These are phyloP conservation scores for Apiotrichum laibachii DNA, from an alignment of 1,284 basidiomycete genomes.

Conservation along the genomic window DNA sequence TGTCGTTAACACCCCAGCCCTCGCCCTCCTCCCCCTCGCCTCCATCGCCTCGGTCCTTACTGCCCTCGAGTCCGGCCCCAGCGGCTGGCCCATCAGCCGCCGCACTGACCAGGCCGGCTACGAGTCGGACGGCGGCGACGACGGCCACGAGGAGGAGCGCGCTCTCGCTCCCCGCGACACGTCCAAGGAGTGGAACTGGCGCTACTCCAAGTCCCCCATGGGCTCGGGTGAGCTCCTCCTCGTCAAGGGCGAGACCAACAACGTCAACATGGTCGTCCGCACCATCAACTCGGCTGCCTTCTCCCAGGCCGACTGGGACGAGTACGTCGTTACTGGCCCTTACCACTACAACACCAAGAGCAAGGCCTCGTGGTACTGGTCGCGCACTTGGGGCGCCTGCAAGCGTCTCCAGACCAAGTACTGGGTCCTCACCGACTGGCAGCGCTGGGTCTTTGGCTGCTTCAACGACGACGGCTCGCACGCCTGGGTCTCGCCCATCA, in stretches of 20 bases:
- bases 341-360: constrained; percentile 51
- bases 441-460: constrained; percentile 52
- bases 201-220: constrained; percentile 51
- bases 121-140: constrained; percentile 49
- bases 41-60: constrained; percentile 45
- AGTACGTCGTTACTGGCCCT: constrained; percentile 47
- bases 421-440: constrained; percentile 52
- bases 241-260: constrained; percentile 37
- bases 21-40: constrained; percentile 44
- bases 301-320: constrained; percentile 48
- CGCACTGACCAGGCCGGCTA: constrained; percentile 47
- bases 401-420: constrained; percentile 46
- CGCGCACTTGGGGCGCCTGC: constrained; percentile 45
- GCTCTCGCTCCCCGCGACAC: constrained; percentile 25
- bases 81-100: constrained; percentile 25
- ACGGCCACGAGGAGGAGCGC: constrained; percentile 24
- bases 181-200: constrained; percentile 45
- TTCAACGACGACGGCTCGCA: constrained; percentile 46
- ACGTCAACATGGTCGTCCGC: constrained; percentile 48
- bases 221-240: constrained; percentile 52
- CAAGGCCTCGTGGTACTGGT: constrained; percentile 54
- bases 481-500: constrained; percentile 44
- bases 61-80: constrained; percentile 40
- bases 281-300: constrained; percentile 52
- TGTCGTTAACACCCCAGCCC: constrained; percentile 25